Percentiles rank a stretch among this genome's conserved stretches.
Evolutionary conservation across 805 yeast species (phyloP).

Genomic region (Candida succiphila): DNA sequence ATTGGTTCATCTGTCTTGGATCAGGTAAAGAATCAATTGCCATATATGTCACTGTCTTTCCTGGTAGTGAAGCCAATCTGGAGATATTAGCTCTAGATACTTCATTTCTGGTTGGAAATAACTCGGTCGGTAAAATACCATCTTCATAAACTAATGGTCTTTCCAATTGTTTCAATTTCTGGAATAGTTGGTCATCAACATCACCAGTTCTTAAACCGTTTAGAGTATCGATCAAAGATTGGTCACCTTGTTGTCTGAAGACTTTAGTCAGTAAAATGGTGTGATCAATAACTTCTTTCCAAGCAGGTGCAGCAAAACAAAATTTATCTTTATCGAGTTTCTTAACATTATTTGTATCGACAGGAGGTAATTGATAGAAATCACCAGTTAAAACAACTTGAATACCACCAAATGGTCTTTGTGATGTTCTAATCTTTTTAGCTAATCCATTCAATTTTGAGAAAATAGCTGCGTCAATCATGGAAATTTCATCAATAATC

Average conservation of each 20-base stretch:
- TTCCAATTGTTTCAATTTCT: constrained; percentile 40
- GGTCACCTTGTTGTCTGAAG: constrained; percentile 82
- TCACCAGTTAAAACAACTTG: constrained; percentile 91
- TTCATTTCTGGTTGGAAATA: constrained; percentile 78
- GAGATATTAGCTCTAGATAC: constrained; percentile 66
- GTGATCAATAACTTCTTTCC: constrained; percentile 54
- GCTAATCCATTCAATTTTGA: constrained; percentile 71
- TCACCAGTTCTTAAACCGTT: constrained; percentile 73
- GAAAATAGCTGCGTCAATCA: constrained; percentile 77
- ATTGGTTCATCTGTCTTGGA: constrained; percentile 3
- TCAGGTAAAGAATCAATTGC: constrained; percentile 29
- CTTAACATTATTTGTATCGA: constrained; percentile 32
- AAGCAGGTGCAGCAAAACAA: constrained; percentile 66
- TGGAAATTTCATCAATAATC: constrained; percentile 87
- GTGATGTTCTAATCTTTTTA: constrained; percentile 33
- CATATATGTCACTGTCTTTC: constrained; percentile 31
- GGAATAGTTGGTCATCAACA: constrained; percentile 37
- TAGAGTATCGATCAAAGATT: constrained; percentile 63
- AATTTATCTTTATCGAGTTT: constrained; percentile 27
- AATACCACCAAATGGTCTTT: constrained; percentile 84
- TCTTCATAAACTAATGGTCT: constrained; percentile 52
- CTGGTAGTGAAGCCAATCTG: constrained; percentile 39
- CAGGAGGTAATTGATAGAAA: constrained; percentile 93
- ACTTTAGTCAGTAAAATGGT: constrained; percentile 71
- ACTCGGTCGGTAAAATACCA: constrained; percentile 81